A percentile compares a stretch with the other conserved stretches of the same genome.
phyloP scores from a whole-genome alignment of 169 alveolate genomes.

The Eimeria maxima region DNA sequence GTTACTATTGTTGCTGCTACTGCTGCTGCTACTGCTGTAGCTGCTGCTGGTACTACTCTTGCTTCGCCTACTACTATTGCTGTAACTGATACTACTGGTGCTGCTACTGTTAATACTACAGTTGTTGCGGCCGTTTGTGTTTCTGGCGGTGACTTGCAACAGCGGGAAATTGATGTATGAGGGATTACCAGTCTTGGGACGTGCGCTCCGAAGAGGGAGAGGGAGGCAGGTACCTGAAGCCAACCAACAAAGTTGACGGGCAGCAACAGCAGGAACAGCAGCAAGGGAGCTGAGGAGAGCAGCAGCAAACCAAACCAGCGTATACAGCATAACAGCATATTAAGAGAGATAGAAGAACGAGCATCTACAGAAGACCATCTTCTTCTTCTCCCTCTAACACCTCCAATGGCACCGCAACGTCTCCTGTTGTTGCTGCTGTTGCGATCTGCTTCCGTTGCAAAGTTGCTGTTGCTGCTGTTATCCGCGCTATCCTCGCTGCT shows the following conservation, averaged over 20 bases:
- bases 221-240: slow-evolving; percentile 35
- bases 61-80: too few relatives aligned
- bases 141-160: too few relatives aligned
- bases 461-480: slow-evolving; percentile 13
- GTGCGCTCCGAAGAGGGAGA: slow-evolving; percentile 27
- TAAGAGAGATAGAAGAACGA: not conserved
- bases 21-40: too few relatives aligned
- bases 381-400: not conserved
- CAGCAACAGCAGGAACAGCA: slow-evolving; percentile 32
- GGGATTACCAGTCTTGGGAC: slow-evolving; percentile 39
- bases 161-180: too few relatives aligned
- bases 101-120: too few relatives aligned
- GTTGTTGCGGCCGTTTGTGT: too few relatives aligned
- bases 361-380: not conserved
- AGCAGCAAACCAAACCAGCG: slow-evolving; percentile 25
- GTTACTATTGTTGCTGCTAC: too few relatives aligned
- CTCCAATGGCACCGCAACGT: not conserved
- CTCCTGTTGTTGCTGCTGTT: not conserved
- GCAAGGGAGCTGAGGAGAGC: not conserved
- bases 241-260: slow-evolving; percentile 18
- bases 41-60: too few relatives aligned
- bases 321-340: not conserved
- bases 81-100: too few relatives aligned
- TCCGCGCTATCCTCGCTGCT: not conserved
- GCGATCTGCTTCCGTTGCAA: slow-evolving; percentile 7